Conservation (phyloP, 139 green algal genomes). For the Chlamydomonas sp. region DNA sequence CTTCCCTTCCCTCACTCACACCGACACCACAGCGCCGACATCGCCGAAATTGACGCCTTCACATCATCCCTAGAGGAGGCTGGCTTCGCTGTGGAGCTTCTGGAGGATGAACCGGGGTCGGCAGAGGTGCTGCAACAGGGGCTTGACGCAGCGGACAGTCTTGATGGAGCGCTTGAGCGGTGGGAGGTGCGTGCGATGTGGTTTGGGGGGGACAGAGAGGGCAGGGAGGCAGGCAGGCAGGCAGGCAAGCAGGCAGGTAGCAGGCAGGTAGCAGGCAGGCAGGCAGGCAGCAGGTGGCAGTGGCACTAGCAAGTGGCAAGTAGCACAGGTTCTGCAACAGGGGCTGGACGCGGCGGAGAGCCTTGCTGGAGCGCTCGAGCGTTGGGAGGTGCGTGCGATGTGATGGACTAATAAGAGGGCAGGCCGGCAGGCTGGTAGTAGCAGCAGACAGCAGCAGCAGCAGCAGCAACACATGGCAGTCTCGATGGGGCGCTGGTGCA, state of each 20-base stretch:
- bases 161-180: neutral
- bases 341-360: neutral
- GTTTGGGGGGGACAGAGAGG: neutral
- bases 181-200: neutral
- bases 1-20: no score
- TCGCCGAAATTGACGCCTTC: neutral
- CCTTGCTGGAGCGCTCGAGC: neutral
- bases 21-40: neutral
- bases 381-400: neutral
- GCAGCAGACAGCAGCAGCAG: no score
- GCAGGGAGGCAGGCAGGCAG: neutral
- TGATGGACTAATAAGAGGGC: neutral
- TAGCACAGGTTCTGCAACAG: no score
- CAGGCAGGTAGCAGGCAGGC: neutral
- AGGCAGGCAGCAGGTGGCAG: no score
- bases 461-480: no score
- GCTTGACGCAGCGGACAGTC: neutral
- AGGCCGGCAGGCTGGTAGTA: neutral
- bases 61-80: constrained; percentile 5
- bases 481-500: no score
- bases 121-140: neutral
- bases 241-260: neutral
- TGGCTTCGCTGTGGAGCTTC: constrained; percentile 2
- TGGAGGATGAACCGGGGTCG: constrained; percentile 12
- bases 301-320: no score